These are phyloP conservation scores for Stephania cephalantha DNA, from an alignment of 164 flowering plant species.

Conservation along the genomic window DNA sequence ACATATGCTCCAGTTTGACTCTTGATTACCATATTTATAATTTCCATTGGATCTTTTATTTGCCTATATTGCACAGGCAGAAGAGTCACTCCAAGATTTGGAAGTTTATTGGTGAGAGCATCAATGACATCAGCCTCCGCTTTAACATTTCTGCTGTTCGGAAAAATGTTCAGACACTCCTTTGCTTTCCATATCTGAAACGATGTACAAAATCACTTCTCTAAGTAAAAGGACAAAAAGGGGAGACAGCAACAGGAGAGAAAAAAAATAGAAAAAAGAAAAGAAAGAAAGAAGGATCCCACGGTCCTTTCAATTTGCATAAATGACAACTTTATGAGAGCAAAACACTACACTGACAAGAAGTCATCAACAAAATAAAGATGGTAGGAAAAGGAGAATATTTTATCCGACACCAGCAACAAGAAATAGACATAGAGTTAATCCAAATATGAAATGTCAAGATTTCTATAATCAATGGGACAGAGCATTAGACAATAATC, in stretches of 20 bases:
- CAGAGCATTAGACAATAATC: not conserved
- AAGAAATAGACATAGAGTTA: not conserved
- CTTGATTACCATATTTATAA: constrained; percentile 75
- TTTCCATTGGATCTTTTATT: constrained; percentile 89
- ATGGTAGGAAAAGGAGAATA: not conserved
- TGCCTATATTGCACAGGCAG: constrained; percentile 89
- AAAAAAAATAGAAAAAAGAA: not conserved
- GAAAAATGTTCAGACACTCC: constrained; percentile 81
- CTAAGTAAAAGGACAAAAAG: not conserved
- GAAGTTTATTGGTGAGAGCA: constrained; percentile 81
- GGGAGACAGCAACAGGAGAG: not conserved
- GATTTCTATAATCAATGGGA: no score
- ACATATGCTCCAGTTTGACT: constrained; percentile 81
- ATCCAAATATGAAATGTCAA: not conserved
- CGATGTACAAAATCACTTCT: not conserved
- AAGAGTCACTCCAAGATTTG: constrained; percentile 85
- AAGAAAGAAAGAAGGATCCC: not conserved
- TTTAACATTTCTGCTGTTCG: constrained; percentile 67
- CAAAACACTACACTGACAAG: not conserved
- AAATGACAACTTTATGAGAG: not conserved
- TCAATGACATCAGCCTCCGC: constrained; percentile 82
- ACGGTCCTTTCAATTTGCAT: not conserved
- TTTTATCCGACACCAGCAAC: not conserved
- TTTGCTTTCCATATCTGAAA: constrained; percentile 95
- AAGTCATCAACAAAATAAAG: not conserved